Evolutionary conservation across 352 stramenopile genomes (phyloP), one percentile per base, ranked within the genome.

Genomic region (Pythium grandisporangium): DNA sequence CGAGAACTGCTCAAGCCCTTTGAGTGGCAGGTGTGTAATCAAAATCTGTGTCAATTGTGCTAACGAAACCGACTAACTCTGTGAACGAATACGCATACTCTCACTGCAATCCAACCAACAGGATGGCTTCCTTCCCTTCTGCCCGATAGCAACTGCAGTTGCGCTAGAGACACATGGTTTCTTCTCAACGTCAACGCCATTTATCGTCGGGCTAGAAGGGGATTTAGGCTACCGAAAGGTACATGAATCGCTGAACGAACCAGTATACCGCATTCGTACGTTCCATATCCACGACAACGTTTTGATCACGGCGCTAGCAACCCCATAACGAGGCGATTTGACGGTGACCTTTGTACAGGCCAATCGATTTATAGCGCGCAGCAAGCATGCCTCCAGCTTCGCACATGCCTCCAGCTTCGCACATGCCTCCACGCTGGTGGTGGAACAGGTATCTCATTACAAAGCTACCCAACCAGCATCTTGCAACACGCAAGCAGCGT

Each of bases 331-430:
- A n/a, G n/a, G n/a, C n/a, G n/a, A n/a, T n/a, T n/a, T n/a, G n/a
- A n/a, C n/a, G n/a, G n/a, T n/a, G n/a, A n/a, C 37, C 27, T 42
- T 16, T 5, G 16, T 20, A 32, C 42, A 89, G 75, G 65, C 13
- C 78, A 81, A 54, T 82, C 69, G 20, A 53, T 86, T 13, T 86
- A 84, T 55, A 86, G 71, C n/a, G 52, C 69, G 0, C 68, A 81
- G 33, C 76, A 66, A 39, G 69, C 70, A 2, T 59, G 50, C 17
- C 44, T 85, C 11, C 51, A 68, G 26, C 48, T 85, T 6, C 45
- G 61, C 37, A n/a, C 70, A 2, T 59, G 50, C 17, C 44, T 85
- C 11, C 51, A 68, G 26, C 48, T 85, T 6, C 45, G 61, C 37
- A n/a, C 70, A 2, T 59, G 50, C 17, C 44, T 85, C 11, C 51